phyloP scores from a whole-genome alignment of 257 asterid genomes.

The Penstemon davidsonii region DNA sequence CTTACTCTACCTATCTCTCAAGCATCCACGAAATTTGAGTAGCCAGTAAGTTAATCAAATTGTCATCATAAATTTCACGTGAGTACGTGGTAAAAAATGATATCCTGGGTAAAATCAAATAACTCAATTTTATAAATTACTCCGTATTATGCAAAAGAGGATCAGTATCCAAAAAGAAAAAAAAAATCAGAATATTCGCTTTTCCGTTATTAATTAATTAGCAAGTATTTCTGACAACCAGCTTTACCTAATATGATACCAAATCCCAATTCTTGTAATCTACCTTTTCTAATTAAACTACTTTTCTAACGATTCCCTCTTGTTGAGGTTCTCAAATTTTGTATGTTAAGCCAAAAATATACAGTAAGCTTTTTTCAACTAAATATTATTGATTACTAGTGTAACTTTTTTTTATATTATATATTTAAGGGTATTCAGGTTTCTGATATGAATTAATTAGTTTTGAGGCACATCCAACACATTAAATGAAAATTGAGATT shows the following conservation, averaged over 20 bases:
- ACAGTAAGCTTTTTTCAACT: neutral
- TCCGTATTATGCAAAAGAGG: neutral
- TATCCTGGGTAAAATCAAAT: neutral
- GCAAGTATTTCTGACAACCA: constrained; percentile 5
- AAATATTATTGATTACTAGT: neutral
- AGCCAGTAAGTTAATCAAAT: constrained; percentile 32
- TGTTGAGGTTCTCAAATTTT: neutral
- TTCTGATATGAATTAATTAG: no score
- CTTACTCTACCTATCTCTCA: constrained; percentile 27
- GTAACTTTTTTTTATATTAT: no score
- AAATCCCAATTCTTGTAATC: constrained; percentile 1
- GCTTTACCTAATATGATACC: constrained; percentile 13
- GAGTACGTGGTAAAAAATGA: neutral
- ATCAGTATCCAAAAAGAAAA: neutral
- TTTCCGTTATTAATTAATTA: neutral
- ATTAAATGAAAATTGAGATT: no score
- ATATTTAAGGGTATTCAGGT: no score
- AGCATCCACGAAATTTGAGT: constrained; percentile 32
- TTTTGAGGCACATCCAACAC: no score
- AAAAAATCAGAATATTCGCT: constrained; percentile 2
- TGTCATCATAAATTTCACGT: constrained; percentile 31
- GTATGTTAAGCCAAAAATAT: constrained; percentile 2
- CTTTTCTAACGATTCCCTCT: no score
- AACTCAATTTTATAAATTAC: neutral
- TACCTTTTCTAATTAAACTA: neutral